Evolutionary conservation across 2,329 filamentous ascomycete genomes (phyloP), one percentile per base, ranked within the genome.

Genomic region (Fusarium sp.): DNA sequence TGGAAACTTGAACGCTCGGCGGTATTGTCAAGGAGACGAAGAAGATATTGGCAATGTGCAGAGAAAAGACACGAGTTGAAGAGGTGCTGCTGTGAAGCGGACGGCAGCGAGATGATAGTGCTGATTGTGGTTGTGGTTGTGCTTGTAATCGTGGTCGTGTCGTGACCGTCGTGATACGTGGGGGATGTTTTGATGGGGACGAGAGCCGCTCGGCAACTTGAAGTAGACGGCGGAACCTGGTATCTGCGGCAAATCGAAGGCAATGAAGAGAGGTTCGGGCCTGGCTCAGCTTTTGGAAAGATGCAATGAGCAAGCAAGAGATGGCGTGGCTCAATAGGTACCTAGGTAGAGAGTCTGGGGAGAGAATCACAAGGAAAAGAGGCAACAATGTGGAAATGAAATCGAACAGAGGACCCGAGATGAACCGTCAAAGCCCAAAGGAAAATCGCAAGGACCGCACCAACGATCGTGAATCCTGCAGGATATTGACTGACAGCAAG

Each of bases 361-460:
- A 43, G 46, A 56, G 35, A 54, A 54, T 36, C 10, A 49, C 31
- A 42, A 34, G 15, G 29, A 40, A 46, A 26, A 51, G 19, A 31
- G 39, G 22, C 19, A 31, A 22, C 19, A 26, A 41, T 26, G 32
- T 19, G n/a, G 36, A 43, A 44, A 62, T 49, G 34, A 57, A 62
- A 53, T 53, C 32, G 51, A 60, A 64, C 49, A 53, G 42, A 56
- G 40, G 48, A 52, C 24, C 53, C 38, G 36, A 58, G 41, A 62
- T 36, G 41, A 48, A 52, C 48, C 49, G 53, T 47, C 55, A 61
- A 51, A 62, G 48, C 44, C 52, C 35, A 41, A 65, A 54, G 53
- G 48, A 63, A 65, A 63, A 43, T 54, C 59, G 36, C 58, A 54
- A 65, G 38, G 47, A 65, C 48, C 42, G 28, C 53, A 49, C 49